Percentiles rank a stretch among this genome's conserved stretches.
These are phyloP conservation scores for Cucurbita pepo DNA, from an alignment of 306 rosid species.

Conservation along the genomic window DNA sequence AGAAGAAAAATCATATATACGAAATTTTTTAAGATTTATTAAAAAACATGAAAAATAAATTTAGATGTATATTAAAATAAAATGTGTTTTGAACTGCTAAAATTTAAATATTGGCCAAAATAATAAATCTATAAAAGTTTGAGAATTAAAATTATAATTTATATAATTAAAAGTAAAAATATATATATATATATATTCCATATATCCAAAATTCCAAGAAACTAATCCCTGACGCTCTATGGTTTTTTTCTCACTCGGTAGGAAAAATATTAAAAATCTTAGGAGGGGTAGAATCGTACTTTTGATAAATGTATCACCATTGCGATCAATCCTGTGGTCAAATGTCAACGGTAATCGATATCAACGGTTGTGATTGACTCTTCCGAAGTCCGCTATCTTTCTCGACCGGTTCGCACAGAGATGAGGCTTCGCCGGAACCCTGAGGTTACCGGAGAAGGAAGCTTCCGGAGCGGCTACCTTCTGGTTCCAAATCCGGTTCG, in stretches of 20 bases:
- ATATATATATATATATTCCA: too few species aligned
- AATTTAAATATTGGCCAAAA: too few species aligned
- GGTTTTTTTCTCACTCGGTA: not conserved
- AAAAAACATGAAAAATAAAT: too few species aligned
- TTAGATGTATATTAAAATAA: too few species aligned
- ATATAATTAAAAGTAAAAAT: too few species aligned
- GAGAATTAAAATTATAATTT: too few species aligned
- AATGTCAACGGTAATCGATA: conserved; percentile 16
- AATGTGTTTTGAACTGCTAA: too few species aligned
- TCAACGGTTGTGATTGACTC: conserved; percentile 69
- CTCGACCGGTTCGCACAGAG: conserved; percentile 66
- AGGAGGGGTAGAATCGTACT: conserved; percentile 25
- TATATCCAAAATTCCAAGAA: too few species aligned
- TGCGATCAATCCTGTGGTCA: conserved; percentile 3
- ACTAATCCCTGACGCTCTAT: too few species aligned
- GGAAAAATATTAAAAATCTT: not conserved
- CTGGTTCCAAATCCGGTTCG: conserved; percentile 52
- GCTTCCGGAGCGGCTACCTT: conserved; percentile 42
- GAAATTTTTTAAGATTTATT: too few species aligned
- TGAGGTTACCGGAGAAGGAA: conserved; percentile 25
- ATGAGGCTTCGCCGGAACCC: conserved; percentile 38
- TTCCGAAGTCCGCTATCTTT: conserved; percentile 80
- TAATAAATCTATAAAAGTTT: too few species aligned
- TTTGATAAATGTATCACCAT: not conserved
- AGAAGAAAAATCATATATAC: too few species aligned